Percentiles rank a stretch among this genome's conserved stretches.
phyloP scores from a whole-genome alignment of 1,284 basidiomycete genomes.

The Pseudozyma flocculosa region DNA sequence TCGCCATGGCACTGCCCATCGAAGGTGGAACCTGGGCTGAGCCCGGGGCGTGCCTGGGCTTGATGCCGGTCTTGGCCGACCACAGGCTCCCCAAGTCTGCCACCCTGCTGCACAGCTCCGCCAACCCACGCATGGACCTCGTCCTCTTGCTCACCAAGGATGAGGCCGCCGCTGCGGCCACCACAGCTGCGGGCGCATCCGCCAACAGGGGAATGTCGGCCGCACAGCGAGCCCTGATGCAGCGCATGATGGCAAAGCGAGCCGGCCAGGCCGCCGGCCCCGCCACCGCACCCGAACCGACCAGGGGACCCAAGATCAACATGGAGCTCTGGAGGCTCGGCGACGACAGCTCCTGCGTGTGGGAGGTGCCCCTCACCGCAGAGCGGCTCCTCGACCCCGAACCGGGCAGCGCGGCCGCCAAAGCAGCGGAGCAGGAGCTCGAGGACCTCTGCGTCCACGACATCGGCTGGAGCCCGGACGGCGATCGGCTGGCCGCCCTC shows the following conservation, averaged over 20 bases:
- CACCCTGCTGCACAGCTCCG: conserved; percentile 16
- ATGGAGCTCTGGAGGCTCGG: conserved; percentile 33
- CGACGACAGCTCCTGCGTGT: conserved; percentile 22
- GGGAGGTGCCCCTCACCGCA: conserved; percentile 18
- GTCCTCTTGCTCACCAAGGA: conserved; percentile 25
- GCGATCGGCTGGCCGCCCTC: conserved; percentile 24
- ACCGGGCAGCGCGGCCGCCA: neutral
- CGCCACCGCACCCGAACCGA: conserved; percentile 12
- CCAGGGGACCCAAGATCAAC: conserved; percentile 26
- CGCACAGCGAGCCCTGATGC: conserved; percentile 28
- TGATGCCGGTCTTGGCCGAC: conserved; percentile 25
- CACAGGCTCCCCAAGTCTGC: conserved; percentile 19
- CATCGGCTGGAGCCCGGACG: conserved; percentile 24
- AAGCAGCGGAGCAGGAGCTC: conserved; percentile 18
- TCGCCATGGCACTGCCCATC: too few species aligned
- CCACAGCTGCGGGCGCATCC: conserved; percentile 8
- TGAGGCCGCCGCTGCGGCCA: conserved; percentile 6
- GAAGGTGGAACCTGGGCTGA: too few species aligned
- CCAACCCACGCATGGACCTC: conserved; percentile 42
- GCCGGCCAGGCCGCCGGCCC: conserved; percentile 14
- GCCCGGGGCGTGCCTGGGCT: conserved; percentile 5
- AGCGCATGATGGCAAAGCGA: conserved; percentile 21
- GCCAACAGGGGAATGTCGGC: conserved; percentile 21
- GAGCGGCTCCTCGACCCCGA: conserved; percentile 21
- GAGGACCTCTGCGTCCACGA: conserved; percentile 29